phyloP scores from a whole-genome alignment of 2,329 filamentous ascomycete species.

The Lecanicillium sp. region DNA sequence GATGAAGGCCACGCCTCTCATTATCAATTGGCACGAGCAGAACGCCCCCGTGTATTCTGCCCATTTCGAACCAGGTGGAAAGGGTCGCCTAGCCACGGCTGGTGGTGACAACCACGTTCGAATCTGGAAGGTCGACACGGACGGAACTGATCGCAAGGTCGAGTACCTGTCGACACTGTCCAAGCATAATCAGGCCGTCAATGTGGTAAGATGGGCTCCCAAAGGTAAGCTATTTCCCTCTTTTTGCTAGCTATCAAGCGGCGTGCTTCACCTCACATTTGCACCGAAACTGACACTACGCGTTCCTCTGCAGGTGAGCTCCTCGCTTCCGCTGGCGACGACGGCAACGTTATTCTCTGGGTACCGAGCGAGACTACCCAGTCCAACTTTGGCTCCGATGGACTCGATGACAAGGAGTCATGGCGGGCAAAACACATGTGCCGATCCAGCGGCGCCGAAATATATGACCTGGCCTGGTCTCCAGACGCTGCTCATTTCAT shows the following conservation, averaged over 20 bases:
- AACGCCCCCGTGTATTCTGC: slow-evolving; percentile 95
- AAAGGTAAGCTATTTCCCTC: slow-evolving; percentile 56
- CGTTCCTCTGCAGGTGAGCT: slow-evolving; percentile 59
- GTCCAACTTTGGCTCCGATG: slow-evolving; percentile 70
- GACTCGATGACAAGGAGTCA: slow-evolving; percentile 86
- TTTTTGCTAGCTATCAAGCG: neutral
- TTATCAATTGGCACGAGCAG: slow-evolving; percentile 98
- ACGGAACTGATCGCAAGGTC: slow-evolving; percentile 79
- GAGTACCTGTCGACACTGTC: slow-evolving; percentile 85
- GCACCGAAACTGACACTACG: slow-evolving; percentile 11
- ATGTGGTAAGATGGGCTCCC: slow-evolving; percentile 93
- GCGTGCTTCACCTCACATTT: neutral
- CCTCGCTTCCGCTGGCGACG: slow-evolving; percentile 90
- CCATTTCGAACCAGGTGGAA: slow-evolving; percentile 89
- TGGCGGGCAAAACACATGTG: slow-evolving; percentile 99
- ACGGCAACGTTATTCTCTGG: slow-evolving; percentile 96
- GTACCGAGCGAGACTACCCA: slow-evolving; percentile 73
- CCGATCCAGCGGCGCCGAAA: slow-evolving; percentile 86
- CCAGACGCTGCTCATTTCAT: slow-evolving; percentile 96
- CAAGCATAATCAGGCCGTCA: slow-evolving; percentile 95
- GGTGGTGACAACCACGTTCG: slow-evolving; percentile 96
- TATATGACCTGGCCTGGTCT: slow-evolving; percentile 97
- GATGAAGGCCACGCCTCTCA: slow-evolving; percentile 95
- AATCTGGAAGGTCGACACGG: slow-evolving; percentile 83
- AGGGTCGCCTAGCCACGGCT: slow-evolving; percentile 83